Percentiles rank a stretch among this genome's conserved stretches.
These are phyloP conservation scores for Circinella minor DNA, from an alignment of 371 early-diverging fungal genomes.

Conservation along the genomic window DNA sequence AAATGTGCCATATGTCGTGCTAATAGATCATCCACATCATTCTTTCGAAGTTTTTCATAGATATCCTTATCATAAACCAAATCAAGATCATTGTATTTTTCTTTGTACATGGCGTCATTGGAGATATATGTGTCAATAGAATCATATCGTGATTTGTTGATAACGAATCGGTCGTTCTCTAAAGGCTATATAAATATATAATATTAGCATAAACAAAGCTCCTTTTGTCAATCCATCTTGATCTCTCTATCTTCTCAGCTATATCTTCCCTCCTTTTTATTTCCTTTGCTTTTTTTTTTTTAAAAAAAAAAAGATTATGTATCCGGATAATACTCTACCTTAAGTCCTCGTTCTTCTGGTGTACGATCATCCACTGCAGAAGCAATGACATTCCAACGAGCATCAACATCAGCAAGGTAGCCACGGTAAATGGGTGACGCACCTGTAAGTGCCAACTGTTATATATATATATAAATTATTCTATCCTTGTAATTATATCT, in stretches of 20 bases:
- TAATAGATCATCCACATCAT: conserved; percentile 87
- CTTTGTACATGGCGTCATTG: conserved; percentile 71
- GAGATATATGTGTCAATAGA: conserved; percentile 95
- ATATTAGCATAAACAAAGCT: too few relatives aligned
- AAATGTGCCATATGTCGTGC: conserved; percentile 96
- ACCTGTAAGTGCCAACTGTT: conserved; percentile 88
- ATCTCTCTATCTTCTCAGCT: too few relatives aligned
- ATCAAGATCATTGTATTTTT: conserved; percentile 96
- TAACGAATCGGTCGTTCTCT: conserved; percentile 70
- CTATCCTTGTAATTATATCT: not conserved
- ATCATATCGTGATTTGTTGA: conserved; percentile 97
- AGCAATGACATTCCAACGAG: conserved; percentile 98
- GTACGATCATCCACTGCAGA: conserved; percentile 97
- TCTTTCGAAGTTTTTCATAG: conserved; percentile 69
- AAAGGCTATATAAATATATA: conserved; percentile 59
- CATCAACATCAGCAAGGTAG: conserved; percentile 95
- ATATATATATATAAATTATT: not conserved
- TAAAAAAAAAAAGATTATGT: not conserved
- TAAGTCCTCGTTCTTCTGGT: conserved; percentile 88
- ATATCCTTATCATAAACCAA: conserved; percentile 85
- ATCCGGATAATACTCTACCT: conserved; percentile 43
- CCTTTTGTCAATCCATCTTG: too few relatives aligned
- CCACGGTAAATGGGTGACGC: conserved; percentile 96
- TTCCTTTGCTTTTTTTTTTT: too few relatives aligned
- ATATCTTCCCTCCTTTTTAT: too few relatives aligned